Conservation (phyloP, 768 basidiomycete species). For the Hydnum rufescens region DNA sequence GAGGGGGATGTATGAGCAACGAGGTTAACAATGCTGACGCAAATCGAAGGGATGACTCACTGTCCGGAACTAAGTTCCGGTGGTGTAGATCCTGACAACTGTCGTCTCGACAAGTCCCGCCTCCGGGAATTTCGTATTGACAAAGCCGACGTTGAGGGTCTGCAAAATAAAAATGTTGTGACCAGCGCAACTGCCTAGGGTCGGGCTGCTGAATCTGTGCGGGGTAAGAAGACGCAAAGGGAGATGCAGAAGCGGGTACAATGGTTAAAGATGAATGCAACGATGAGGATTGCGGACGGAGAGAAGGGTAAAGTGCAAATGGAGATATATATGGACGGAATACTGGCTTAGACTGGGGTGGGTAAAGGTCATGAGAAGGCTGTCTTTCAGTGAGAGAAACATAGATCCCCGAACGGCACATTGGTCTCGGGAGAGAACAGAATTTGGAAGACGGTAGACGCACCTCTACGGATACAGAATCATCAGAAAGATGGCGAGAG, state of each 20-base stretch:
- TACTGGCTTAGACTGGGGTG: background rate
- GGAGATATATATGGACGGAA: background rate
- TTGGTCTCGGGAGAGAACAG: too few relatives aligned
- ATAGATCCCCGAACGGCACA: background rate
- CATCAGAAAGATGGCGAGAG: background rate
- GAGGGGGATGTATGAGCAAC: background rate
- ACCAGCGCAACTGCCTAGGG: background rate
- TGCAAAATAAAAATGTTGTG: background rate
- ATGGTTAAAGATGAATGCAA: background rate
- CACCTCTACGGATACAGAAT: background rate
- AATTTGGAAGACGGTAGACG: too few relatives aligned
- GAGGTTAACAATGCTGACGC: too few relatives aligned
- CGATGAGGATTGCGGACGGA: background rate
- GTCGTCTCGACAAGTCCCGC: background rate
- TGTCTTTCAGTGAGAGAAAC: background rate
- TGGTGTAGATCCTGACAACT: background rate
- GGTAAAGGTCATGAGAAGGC: background rate
- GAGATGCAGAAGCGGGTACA: background rate
- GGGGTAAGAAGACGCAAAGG: background rate
- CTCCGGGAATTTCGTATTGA: background rate
- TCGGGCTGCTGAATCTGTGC: background rate
- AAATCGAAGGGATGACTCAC: too few relatives aligned
- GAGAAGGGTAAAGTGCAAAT: conserved; percentile 1
- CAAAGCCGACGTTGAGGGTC: background rate
- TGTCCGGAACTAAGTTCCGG: background rate